These are phyloP conservation scores for Protea cynaroides DNA, from an alignment of 164 flowering plant species.

Conservation along the genomic window DNA sequence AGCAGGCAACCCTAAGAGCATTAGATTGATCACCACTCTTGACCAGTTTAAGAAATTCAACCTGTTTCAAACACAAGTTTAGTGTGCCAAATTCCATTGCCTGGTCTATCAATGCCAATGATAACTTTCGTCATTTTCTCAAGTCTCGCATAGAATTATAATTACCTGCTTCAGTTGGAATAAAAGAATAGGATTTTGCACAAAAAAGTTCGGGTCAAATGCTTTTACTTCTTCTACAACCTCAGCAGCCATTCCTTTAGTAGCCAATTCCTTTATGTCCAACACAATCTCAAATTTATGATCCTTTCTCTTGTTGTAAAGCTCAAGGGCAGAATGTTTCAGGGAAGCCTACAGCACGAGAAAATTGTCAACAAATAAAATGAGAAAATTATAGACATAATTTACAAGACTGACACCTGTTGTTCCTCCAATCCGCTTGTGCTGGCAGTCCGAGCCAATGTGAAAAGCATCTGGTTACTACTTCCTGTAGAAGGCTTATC, in stretches of 20 bases:
- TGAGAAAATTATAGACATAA: not conserved
- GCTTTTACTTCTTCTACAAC: constrained; percentile 82
- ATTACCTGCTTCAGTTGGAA: constrained; percentile 91
- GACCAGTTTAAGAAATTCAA: constrained; percentile 91
- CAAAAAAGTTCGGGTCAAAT: constrained; percentile 68
- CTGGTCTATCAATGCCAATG: not conserved
- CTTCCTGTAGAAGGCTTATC: constrained; percentile 24
- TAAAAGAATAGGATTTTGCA: constrained; percentile 58
- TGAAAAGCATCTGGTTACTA: constrained; percentile 26
- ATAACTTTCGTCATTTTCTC: not conserved
- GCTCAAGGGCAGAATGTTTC: constrained; percentile 17
- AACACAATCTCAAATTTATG: constrained; percentile 63
- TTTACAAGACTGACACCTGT: constrained; percentile 22
- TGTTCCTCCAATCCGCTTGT: constrained; percentile 21
- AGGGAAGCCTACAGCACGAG: constrained; percentile 32
- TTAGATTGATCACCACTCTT: constrained; percentile 61
- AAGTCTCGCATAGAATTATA: constrained; percentile 3
- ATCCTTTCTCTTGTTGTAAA: constrained; percentile 25
- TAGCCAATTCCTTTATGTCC: constrained; percentile 70
- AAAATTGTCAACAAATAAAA: not conserved
- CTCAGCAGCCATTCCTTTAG: constrained; percentile 83
- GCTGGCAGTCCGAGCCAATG: constrained; percentile 4
- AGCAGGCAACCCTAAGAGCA: constrained; percentile 76
- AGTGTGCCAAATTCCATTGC: constrained; percentile 2
- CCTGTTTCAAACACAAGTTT: constrained; percentile 36